Evolutionary conservation across 306 rosid species (phyloP).

Genomic region (Delonix regia): DNA sequence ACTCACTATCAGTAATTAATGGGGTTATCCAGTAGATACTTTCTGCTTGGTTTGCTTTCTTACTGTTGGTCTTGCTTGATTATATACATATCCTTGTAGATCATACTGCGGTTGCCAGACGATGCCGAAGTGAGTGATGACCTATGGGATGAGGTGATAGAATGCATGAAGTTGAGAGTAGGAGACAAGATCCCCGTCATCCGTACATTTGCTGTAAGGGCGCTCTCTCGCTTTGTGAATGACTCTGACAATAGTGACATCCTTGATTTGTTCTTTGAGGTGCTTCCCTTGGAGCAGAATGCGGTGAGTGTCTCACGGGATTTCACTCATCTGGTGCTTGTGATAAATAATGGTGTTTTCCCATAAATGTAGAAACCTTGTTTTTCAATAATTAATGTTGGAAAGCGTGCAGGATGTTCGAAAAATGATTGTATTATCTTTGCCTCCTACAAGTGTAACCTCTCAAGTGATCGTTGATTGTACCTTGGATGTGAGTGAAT

Average conservation of each 20-base stretch:
- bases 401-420: slow-evolving; percentile 76
- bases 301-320: background rate
- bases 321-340: background rate
- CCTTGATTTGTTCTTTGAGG: slow-evolving; percentile 69
- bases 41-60: background rate
- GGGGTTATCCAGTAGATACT: background rate
- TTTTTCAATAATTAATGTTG: slow-evolving; percentile 31
- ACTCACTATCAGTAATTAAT: background rate
- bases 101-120: slow-evolving; percentile 87
- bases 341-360: background rate
- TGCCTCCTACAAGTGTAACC: slow-evolving; percentile 85
- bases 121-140: slow-evolving; percentile 91
- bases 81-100: slow-evolving; percentile 50
- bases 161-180: slow-evolving; percentile 76
- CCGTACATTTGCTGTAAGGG: slow-evolving; percentile 86
- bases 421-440: slow-evolving; percentile 80
- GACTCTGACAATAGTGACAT: slow-evolving; percentile 80
- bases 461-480: slow-evolving; percentile 82
- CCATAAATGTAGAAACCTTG: slow-evolving; percentile 4
- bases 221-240: slow-evolving; percentile 92
- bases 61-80: slow-evolving; percentile 5
- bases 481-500: slow-evolving; percentile 88
- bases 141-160: slow-evolving; percentile 88
- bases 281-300: slow-evolving; percentile 18
- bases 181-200: slow-evolving; percentile 72